Evolutionary conservation across 192 early-diverging fungal genomes (phyloP).

Genomic region (Podila minutissima): DNA sequence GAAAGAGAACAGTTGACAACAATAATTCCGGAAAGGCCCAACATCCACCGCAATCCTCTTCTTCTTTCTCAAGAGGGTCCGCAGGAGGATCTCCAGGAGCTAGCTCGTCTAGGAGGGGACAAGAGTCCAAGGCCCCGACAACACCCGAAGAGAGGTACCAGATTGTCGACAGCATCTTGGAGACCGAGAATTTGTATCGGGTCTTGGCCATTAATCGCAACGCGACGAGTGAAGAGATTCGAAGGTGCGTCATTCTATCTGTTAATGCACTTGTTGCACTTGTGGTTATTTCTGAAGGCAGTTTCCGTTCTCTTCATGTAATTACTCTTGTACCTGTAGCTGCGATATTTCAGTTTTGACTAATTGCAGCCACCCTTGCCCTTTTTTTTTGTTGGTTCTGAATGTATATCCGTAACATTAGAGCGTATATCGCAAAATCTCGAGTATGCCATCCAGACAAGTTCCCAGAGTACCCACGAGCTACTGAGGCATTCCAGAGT

Average conservation of each 20-base stretch:
- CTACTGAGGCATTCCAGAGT: constrained; percentile 68
- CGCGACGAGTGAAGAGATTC: constrained; percentile 57
- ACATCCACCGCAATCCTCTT: not conserved
- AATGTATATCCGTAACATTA: not conserved
- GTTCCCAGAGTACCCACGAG: constrained; percentile 64
- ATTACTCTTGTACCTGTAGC: not conserved
- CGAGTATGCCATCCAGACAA: constrained; percentile 68
- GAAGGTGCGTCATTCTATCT: constrained; percentile 26
- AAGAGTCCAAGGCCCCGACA: constrained; percentile 16
- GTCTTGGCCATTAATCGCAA: constrained; percentile 57
- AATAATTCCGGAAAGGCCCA: constrained; percentile 8
- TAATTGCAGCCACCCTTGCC: not conserved
- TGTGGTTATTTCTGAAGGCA: not conserved
- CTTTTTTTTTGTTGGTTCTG: not conserved
- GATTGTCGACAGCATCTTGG: constrained; percentile 61
- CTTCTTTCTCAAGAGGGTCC: not conserved
- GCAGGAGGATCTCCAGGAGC: not conserved
- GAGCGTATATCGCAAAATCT: constrained; percentile 56
- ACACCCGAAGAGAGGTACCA: constrained; percentile 48
- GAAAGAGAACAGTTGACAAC: constrained; percentile 15
- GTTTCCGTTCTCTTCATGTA: not conserved
- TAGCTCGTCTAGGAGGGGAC: not conserved
- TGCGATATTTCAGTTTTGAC: not conserved
- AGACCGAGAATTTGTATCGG: constrained; percentile 57
- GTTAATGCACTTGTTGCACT: not conserved